Evolutionary conservation across 1,284 basidiomycete genomes (phyloP), one percentile per base, ranked within the genome.

Genomic region (Malassezia pachydermatis): DNA sequence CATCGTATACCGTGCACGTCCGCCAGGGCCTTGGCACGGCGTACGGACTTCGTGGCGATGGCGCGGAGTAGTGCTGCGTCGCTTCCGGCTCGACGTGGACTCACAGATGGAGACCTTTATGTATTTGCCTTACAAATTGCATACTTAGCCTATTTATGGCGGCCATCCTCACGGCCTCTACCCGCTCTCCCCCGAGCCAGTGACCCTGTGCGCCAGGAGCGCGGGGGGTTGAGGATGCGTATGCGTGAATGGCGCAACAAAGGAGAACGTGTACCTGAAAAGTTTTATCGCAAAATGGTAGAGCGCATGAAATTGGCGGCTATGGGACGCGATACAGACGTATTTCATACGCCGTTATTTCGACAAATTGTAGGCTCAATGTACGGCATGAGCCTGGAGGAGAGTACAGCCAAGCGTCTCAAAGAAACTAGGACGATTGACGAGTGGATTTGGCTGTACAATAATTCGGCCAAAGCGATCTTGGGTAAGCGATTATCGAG

Each of bases 351-450:
- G 25, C 62, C 66, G 33, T 51, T 55, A 32, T 45, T 71, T 19
- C 48, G 67, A 7, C 58, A 62, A 38, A 70, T 65, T 22, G 52
- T 66, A 32, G 68, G 64, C 38, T 53, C 61, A 33, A 70, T 68
- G 23, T 68, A 65, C 45, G 64, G 67, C 42, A 63, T 62, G 9
- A 63, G 63, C 51, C 61, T 62, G 39, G 67, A 68, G 23, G 53
- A 55, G 7, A 46, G 48, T 1, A 64, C 66, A 29, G 57, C 62
- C 29, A 61, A 61, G 33, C 64, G 62, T 65, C 83, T 96, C 80
- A 88, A 88, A 72, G 89, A 95, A 72, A 90, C 88, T 65, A 79
- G 94, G 39, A 94, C 92, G 75, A 85, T 96, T 45, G 94, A 99
- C 73, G 89, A 95, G 59, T 81, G 98, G 51, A 92, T 99, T 55